Evolutionary conservation across 2,329 filamentous ascomycete genomes (phyloP).

Genomic region (Arthrobotrys megalospora): DNA sequence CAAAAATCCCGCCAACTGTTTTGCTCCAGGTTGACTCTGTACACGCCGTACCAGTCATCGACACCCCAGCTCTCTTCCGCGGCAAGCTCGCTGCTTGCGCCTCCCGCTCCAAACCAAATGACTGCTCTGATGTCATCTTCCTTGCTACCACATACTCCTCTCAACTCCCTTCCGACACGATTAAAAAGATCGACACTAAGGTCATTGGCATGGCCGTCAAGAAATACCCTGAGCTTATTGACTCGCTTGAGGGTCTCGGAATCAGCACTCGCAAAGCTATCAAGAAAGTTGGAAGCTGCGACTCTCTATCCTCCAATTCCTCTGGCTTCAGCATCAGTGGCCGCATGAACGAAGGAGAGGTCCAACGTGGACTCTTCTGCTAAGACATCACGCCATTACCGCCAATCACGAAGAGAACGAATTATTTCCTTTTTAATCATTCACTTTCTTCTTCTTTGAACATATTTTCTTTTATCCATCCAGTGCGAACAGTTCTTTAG

Average conservation of each 20-base stretch:
- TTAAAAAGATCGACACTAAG: conserved; percentile 63
- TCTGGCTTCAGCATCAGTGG: conserved; percentile 60
- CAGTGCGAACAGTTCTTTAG: conserved; percentile 59
- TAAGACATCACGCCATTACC: conserved; percentile 19
- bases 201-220: conserved; percentile 63
- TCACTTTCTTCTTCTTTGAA: conserved; percentile 44
- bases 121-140: conserved; percentile 63
- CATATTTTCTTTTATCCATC: conserved; percentile 36
- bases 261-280: conserved; percentile 62
- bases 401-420: conserved; percentile 31
- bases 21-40: conserved; percentile 60
- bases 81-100: conserved; percentile 64
- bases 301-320: conserved; percentile 58
- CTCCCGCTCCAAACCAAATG: conserved; percentile 63
- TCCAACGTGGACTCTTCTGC: conserved; percentile 60
- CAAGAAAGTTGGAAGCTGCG: conserved; percentile 60
- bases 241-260: conserved; percentile 62
- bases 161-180: conserved; percentile 59
- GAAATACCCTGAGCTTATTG: conserved; percentile 64
- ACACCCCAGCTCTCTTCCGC: conserved; percentile 63
- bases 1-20: conserved; percentile 62
- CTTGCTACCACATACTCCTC: conserved; percentile 62
- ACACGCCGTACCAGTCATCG: conserved; percentile 63
- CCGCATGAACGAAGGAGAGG: conserved; percentile 60
- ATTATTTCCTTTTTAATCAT: conserved; percentile 27